Evolutionary conservation across 2,329 filamentous ascomycete genomes (phyloP).

Genomic region (Hirsutella minnesotensis): DNA sequence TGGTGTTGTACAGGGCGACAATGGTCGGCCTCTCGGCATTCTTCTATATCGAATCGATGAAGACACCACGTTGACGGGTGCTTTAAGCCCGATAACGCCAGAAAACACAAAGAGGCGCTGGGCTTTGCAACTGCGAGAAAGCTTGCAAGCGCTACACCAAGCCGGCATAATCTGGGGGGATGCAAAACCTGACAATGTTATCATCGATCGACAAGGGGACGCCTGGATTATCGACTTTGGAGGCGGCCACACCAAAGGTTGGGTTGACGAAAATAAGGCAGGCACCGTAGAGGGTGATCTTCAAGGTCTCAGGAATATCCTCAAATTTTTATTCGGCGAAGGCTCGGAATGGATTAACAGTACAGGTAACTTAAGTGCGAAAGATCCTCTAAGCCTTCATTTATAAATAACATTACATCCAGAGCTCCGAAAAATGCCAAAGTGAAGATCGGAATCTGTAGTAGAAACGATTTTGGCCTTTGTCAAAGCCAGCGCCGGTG

Average conservation of each 20-base stretch:
- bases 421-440: too few relatives aligned
- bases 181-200: conserved; percentile 16
- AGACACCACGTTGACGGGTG: background rate
- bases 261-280: conserved; percentile 12
- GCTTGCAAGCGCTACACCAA: conserved; percentile 8
- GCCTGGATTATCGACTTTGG: conserved; percentile 21
- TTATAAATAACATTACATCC: too few relatives aligned
- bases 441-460: too few relatives aligned
- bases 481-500: too few relatives aligned
- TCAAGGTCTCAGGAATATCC: background rate
- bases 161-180: conserved; percentile 16
- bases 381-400: too few relatives aligned
- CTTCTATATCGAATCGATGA: background rate
- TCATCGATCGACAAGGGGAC: conserved; percentile 16
- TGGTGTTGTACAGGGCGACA: background rate
- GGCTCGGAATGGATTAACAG: too few relatives aligned
- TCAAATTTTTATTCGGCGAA: too few relatives aligned
- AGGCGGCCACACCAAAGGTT: conserved; percentile 16
- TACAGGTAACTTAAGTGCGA: too few relatives aligned
- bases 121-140: conserved; percentile 9
- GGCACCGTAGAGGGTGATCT: conserved; percentile 11
- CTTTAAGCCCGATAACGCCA: background rate
- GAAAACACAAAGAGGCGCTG: conserved; percentile 2
- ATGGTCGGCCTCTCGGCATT: background rate
- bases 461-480: too few relatives aligned